phyloP scores from a whole-genome alignment of 2,329 filamentous ascomycete genomes.

The Cordyceps fumosorosea region DNA sequence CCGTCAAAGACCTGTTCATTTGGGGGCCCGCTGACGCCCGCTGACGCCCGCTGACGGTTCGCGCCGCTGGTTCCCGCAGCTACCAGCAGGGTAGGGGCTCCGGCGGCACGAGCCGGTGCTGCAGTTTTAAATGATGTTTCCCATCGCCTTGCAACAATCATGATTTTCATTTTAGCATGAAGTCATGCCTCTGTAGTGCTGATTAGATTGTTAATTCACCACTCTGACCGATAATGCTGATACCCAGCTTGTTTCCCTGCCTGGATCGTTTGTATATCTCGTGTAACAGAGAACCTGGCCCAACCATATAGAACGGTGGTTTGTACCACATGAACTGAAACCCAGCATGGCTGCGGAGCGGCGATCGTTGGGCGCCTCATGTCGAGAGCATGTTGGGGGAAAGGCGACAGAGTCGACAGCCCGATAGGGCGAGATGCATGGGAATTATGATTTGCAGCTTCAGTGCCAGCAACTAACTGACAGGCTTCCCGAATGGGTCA shows the following conservation, averaged over 20 bases:
- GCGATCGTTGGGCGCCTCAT: neutral
- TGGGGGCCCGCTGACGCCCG: neutral
- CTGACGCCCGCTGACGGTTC: conserved; percentile 7
- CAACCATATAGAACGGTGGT: neutral
- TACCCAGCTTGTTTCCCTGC: neutral
- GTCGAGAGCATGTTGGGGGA: neutral
- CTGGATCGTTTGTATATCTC: neutral
- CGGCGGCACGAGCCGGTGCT: conserved; percentile 2
- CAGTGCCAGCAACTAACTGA: neutral
- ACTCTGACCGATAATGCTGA: neutral
- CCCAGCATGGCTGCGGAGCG: neutral
- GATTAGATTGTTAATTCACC: neutral
- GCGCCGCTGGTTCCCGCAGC: conserved; percentile 11
- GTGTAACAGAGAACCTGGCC: neutral
- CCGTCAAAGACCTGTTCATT: neutral
- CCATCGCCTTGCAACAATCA: neutral
- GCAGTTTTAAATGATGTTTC: neutral
- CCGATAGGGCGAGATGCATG: neutral
- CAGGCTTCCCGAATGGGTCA: neutral
- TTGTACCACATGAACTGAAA: neutral
- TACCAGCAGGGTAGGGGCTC: conserved; percentile 1
- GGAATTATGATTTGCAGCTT: neutral
- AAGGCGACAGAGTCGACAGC: neutral
- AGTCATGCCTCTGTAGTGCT: neutral
- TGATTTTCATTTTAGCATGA: neutral